Evolutionary conservation across 139 green algal species (phyloP).

Genomic region (Spirogloea muscicola): DNA sequence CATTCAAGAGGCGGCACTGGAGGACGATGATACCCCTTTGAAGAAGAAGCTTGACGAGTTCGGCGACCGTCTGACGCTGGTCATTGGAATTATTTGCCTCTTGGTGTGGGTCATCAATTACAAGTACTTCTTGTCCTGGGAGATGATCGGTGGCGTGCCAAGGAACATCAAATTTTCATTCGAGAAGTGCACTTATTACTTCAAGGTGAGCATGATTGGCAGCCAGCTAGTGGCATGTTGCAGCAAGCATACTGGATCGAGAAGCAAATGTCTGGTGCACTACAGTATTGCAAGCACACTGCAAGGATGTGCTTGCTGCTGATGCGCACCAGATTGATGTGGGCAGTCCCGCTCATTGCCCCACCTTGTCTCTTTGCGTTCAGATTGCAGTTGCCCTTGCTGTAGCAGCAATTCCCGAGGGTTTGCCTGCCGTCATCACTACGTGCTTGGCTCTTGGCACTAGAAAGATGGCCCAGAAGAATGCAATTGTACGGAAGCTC

Average conservation of each 20-base stretch:
- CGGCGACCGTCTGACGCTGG: conserved; percentile 86
- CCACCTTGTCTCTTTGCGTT: too few relatives aligned
- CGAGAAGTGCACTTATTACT: conserved; percentile 65
- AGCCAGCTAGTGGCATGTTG: too few relatives aligned
- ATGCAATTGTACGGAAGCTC: conserved; percentile 78
- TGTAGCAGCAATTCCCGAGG: conserved; percentile 98
- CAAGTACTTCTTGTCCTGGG: conserved; percentile 75
- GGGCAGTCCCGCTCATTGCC: too few relatives aligned
- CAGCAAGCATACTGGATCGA: too few relatives aligned
- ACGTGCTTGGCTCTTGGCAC: conserved; percentile 98
- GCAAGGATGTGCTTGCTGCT: too few relatives aligned
- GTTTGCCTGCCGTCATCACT: conserved; percentile 97
- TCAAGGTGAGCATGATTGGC: conserved; percentile 61
- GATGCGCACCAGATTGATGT: too few relatives aligned
- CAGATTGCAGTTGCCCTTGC: conserved; percentile 92
- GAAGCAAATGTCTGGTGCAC: too few relatives aligned
- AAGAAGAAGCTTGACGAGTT: conserved; percentile 98
- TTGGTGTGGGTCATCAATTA: conserved; percentile 99
- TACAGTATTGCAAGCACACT: too few relatives aligned
- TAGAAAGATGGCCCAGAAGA: conserved; percentile 86
- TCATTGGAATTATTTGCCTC: conserved; percentile 93
- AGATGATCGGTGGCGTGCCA: neutral
- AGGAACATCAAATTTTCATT: conserved; percentile 48
- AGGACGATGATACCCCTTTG: conserved; percentile 94
- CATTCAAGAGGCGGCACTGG: conserved; percentile 62